Evolutionary conservation across 139 green algal species (phyloP), one percentile per base, ranked within the genome.

Genomic region (Chlorella sp.): DNA sequence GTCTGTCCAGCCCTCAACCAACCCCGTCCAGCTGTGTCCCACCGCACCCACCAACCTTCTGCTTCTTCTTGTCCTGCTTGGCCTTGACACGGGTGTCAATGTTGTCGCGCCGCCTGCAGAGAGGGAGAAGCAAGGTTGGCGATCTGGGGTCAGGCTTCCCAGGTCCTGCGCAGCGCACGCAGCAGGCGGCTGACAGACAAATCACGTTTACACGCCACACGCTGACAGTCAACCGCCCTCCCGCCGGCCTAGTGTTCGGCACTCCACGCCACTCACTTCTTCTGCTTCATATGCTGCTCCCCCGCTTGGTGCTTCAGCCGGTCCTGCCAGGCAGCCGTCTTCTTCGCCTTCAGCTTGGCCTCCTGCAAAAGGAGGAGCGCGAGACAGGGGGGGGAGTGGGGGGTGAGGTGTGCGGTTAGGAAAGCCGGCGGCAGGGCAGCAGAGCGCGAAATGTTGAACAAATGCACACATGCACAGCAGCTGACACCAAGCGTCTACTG

Each of bases 51-150:
- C 75, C 1, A 32, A 85, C 79, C 79, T 77, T 96, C 30, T 90
- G 93, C 89, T 97, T 97, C 88, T 95, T 96, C 79, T 95, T 95
- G 73, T 95, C 93, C 80, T 96, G 68, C 85, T 97, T 97, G 16
- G 86, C 85, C 32, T 97, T 53, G 14, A 91, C 71, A 60, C 96
- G 92, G 5, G 86, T 61, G 48, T 95, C 61, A 81, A 98, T 91
- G 91, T 97, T 97, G 19, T 95, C 93, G 57, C 92, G 95, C 34
- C 95, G 93, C 93, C 95, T 97, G 94, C 83, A 36, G 26, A 3
- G 34, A 26, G 24, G 48, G 7, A 57, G 9, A 57, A 57, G 5
- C 5, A 57, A 9, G 48, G 48, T 16, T 57, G 48, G 48, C 7
- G 5, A 9, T 9, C 9, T 57, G 48, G 11, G 64, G 7, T 14